Evolutionary conservation across 2,329 filamentous ascomycete species (phyloP).

Genomic region (Calycina herbarum): DNA sequence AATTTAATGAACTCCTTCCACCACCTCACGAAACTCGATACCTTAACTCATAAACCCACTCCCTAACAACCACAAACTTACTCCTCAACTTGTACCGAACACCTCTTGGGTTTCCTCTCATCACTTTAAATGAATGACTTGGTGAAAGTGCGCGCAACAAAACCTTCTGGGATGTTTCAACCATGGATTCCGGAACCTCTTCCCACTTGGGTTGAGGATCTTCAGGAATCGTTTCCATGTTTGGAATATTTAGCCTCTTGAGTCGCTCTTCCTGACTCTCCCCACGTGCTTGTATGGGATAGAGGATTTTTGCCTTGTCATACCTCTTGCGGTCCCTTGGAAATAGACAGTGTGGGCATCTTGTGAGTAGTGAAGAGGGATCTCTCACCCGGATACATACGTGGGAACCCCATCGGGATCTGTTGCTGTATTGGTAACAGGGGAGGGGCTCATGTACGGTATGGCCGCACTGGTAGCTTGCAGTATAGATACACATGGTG

Average conservation of each 20-base stretch:
- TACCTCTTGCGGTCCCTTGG: neutral
- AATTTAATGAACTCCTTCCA: neutral
- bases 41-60: neutral
- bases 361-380: neutral
- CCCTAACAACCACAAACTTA: neutral
- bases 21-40: neutral
- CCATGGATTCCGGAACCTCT: neutral
- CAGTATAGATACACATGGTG: neutral
- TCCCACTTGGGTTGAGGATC: neutral
- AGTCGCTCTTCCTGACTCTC: neutral
- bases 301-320: neutral
- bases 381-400: neutral
- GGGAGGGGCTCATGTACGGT: neutral
- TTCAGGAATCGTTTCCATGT: neutral
- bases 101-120: neutral
- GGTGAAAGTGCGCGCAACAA: neutral
- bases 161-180: neutral
- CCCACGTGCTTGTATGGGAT: neutral
- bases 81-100: neutral
- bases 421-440: neutral
- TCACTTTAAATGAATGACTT: neutral
- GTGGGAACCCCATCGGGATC: neutral
- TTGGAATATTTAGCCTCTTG: neutral
- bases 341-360: neutral
- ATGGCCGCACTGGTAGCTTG: neutral